Conservation (phyloP, 2,329 filamentous ascomycete genomes). For the Hypoxylon sp. region DNA sequence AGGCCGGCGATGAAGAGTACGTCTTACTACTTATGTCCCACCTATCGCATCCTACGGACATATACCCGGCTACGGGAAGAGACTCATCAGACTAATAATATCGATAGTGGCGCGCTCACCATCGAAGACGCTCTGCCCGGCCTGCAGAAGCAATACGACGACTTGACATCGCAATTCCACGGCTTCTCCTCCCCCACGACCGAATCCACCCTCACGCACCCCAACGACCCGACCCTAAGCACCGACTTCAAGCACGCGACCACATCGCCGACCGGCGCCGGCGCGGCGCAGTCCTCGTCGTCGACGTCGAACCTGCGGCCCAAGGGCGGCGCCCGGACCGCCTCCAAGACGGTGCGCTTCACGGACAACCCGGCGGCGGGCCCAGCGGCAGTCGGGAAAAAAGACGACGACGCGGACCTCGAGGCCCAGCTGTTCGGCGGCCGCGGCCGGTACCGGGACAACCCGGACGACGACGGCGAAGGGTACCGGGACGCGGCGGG, state of each 20-base stretch:
- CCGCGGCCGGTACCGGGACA: conserved; percentile 72
- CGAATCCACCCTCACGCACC: conserved; percentile 64
- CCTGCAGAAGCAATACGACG: conserved; percentile 79
- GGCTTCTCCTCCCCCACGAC: conserved; percentile 67
- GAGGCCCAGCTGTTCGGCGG: conserved; percentile 59
- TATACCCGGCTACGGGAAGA: not conserved
- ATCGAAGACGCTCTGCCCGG: conserved; percentile 74
- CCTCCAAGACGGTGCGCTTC: conserved; percentile 86
- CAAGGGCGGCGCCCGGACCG: conserved; percentile 49
- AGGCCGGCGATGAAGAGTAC: conserved; percentile 73
- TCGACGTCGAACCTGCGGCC: conserved; percentile 46
- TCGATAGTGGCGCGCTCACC: conserved; percentile 59
- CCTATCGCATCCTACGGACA: conserved; percentile 2
- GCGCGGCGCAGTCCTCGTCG: conserved; percentile 39
- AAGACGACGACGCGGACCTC: conserved; percentile 60
- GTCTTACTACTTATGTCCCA: conserved; percentile 22
- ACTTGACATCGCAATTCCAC: conserved; percentile 84
- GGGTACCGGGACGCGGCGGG: conserved; percentile 71
- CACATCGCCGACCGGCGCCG: conserved; percentile 55
- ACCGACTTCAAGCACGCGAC: conserved; percentile 74
- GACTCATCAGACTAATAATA: conserved; percentile 17
- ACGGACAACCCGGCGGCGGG: conserved; percentile 68
- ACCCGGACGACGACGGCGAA: conserved; percentile 63
- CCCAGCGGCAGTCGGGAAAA: conserved; percentile 45
- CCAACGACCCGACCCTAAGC: conserved; percentile 73